Percentiles rank a stretch among this genome's conserved stretches.
These are phyloP conservation scores for Plasmodium knowlesi DNA, from an alignment of 169 alveolate genomes.

Conservation along the genomic window DNA sequence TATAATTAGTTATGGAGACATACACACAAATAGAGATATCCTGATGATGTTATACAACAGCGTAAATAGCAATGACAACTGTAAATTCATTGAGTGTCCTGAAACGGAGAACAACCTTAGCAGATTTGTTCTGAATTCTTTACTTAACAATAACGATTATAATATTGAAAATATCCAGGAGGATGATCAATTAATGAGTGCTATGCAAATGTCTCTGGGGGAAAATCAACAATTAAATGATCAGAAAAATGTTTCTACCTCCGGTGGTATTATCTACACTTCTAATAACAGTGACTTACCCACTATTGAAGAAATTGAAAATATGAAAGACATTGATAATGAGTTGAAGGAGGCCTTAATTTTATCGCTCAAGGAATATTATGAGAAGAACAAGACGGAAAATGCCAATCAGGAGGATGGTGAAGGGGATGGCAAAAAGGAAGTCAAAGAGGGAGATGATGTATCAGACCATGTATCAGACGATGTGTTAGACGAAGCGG, in stretches of 20 bases:
- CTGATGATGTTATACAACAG: constrained; percentile 87
- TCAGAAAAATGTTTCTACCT: neutral
- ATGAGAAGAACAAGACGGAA: constrained; percentile 32
- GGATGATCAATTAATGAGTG: constrained; percentile 32
- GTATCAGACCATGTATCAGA: too few relatives aligned
- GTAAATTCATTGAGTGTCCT: constrained; percentile 88
- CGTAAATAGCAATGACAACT: constrained; percentile 86
- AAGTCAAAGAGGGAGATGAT: neutral
- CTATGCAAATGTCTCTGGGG: constrained; percentile 43
- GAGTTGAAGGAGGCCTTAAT: constrained; percentile 58
- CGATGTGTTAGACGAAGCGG: too few relatives aligned
- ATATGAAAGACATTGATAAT: constrained; percentile 67
- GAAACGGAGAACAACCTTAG: constrained; percentile 79
- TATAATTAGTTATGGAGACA: constrained; percentile 91
- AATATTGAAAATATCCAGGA: constrained; percentile 36
- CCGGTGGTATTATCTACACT: neutral
- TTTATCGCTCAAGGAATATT: constrained; percentile 43
- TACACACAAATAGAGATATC: constrained; percentile 85
- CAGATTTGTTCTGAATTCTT: constrained; percentile 28
- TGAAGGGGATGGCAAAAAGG: neutral
- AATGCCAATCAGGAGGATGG: neutral
- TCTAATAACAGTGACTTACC: constrained; percentile 19
- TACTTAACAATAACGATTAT: constrained; percentile 24
- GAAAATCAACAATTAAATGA: neutral
- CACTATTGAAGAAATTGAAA: constrained; percentile 56